A percentile compares a stretch with the other conserved stretches of the same genome.
Evolutionary conservation across 805 yeast genomes (phyloP).

Genomic region (Yarrowia deformans): DNA sequence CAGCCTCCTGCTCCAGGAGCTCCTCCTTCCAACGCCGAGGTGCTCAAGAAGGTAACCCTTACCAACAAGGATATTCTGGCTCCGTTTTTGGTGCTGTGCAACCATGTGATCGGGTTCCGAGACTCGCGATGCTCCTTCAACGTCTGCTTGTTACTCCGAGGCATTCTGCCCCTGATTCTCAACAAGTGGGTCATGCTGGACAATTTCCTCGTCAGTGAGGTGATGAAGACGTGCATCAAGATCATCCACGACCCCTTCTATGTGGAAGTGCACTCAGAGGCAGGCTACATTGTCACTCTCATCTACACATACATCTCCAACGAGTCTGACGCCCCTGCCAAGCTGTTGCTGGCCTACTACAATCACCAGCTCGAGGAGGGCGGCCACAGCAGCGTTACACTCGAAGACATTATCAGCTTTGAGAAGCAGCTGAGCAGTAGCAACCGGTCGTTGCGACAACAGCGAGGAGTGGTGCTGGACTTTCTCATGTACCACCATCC

Average conservation of each 20-base stretch:
- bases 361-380: constrained; percentile 19
- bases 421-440: constrained; percentile 69
- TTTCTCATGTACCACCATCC: constrained; percentile 70
- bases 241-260: constrained; percentile 78
- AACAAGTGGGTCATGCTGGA: constrained; percentile 79
- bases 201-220: constrained; percentile 64
- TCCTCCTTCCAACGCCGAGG: constrained; percentile 47
- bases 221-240: constrained; percentile 72
- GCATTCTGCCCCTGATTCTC: constrained; percentile 72
- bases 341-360: constrained; percentile 53
- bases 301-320: constrained; percentile 56
- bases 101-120: constrained; percentile 78
- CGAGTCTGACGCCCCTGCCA: constrained; percentile 59
- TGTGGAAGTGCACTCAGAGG: constrained; percentile 88
- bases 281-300: constrained; percentile 85
- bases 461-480: constrained; percentile 78
- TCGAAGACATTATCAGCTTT: constrained; percentile 66
- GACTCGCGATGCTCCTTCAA: constrained; percentile 94
- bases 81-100: constrained; percentile 75
- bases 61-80: constrained; percentile 72
- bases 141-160: constrained; percentile 79
- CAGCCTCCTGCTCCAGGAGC: constrained; percentile 50
- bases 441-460: constrained; percentile 71
- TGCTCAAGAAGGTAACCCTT: constrained; percentile 70
- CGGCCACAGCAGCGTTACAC: constrained; percentile 50